These are phyloP conservation scores for Neurospora sp. DNA, from an alignment of 495 filamentous ascomycete genomes.

Conservation along the genomic window DNA sequence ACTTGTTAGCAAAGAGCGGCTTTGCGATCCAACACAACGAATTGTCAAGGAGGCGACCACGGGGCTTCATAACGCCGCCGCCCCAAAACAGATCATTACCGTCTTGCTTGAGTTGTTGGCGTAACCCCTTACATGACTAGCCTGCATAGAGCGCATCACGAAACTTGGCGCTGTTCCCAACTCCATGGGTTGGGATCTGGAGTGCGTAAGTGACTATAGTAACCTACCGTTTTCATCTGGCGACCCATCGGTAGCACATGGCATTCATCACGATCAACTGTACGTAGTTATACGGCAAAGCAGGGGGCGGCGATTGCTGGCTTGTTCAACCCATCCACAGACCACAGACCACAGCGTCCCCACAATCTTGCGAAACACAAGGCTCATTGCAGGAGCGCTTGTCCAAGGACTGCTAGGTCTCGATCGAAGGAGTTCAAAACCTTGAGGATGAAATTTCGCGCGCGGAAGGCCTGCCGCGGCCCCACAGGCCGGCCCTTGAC, in stretches of 20 bases:
- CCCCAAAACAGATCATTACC: background rate
- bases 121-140: background rate
- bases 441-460: background rate
- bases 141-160: constrained; percentile 3
- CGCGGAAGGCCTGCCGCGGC: background rate
- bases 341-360: background rate
- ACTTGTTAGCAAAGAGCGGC: background rate
- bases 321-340: background rate
- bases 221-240: background rate
- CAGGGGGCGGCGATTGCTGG: background rate
- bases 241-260: background rate
- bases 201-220: background rate
- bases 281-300: background rate
- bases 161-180: constrained; percentile 11
- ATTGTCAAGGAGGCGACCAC: background rate
- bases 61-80: background rate
- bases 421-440: background rate
- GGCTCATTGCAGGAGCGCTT: background rate
- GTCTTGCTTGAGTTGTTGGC: background rate
- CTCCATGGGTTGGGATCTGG: constrained; percentile 5
- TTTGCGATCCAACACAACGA: background rate
- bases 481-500: background rate
- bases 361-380: background rate
- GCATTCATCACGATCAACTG: background rate
- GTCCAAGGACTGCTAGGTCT: background rate